A percentile compares a stretch with the other conserved stretches of the same genome.
These are phyloP conservation scores for Trichoderma sp. DNA, from an alignment of 2,329 filamentous ascomycete species.

Conservation along the genomic window DNA sequence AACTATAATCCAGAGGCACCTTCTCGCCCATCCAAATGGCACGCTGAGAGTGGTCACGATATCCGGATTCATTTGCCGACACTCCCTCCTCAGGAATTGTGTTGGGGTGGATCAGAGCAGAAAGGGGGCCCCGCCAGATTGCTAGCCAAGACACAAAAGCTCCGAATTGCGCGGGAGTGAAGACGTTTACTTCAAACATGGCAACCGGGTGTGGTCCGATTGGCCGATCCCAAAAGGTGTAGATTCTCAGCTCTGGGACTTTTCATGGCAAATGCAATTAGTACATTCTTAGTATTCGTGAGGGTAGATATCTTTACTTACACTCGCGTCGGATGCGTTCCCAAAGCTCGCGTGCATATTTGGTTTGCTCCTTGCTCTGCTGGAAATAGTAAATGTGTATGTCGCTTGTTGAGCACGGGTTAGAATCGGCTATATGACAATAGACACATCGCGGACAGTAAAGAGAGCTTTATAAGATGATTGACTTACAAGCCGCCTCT, in stretches of 20 bases:
- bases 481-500: constrained; percentile 68
- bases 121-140: constrained; percentile 76
- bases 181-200: constrained; percentile 92
- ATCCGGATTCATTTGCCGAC: constrained; percentile 31
- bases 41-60: constrained; percentile 61
- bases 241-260: constrained; percentile 85
- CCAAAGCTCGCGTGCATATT: constrained; percentile 70
- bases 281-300: neutral
- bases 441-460: neutral
- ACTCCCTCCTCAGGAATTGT: constrained; percentile 50
- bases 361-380: constrained; percentile 56
- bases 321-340: constrained; percentile 78
- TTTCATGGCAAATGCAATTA: constrained; percentile 10
- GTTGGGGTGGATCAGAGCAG: constrained; percentile 79
- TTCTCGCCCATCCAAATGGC: constrained; percentile 73
- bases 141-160: constrained; percentile 85
- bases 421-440: neutral
- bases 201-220: constrained; percentile 78
- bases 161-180: constrained; percentile 82
- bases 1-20: constrained; percentile 51
- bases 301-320: constrained; percentile 38
- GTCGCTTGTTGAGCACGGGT: constrained; percentile 49
- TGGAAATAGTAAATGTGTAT: constrained; percentile 82
- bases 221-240: constrained; percentile 71
- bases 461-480: neutral